phyloP scores from a whole-genome alignment of 1,139 yeast species.

The Diutina rugosa region DNA sequence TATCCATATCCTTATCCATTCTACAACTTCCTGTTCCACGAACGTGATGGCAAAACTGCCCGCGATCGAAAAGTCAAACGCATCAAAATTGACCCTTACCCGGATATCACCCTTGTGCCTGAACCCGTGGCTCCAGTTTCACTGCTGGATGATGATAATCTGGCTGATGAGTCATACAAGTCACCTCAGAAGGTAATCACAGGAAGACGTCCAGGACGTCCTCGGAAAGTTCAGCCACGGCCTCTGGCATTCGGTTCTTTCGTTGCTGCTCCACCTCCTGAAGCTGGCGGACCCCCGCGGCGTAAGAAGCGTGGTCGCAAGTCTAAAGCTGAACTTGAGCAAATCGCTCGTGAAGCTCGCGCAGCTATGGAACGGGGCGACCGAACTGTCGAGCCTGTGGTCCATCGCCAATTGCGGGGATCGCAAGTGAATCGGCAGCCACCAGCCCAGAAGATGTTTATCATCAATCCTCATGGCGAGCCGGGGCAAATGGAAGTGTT shows the following conservation, averaged over 20 bases:
- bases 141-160: neutral
- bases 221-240: neutral
- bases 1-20: constrained; percentile 37
- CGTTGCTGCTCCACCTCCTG: neutral
- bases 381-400: constrained; percentile 5
- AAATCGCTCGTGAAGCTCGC: neutral
- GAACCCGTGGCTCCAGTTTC: neutral
- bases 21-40: constrained; percentile 32
- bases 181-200: neutral
- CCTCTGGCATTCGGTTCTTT: neutral
- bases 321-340: constrained; percentile 1
- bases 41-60: constrained; percentile 17
- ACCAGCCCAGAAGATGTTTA: neutral
- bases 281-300: neutral
- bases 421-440: neutral
- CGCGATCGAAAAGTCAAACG: constrained; percentile 13
- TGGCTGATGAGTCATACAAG: neutral
- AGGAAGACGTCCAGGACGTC: neutral
- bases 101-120: constrained; percentile 14
- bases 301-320: constrained; percentile 1
- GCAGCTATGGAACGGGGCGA: constrained; percentile 8
- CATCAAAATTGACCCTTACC: constrained; percentile 21
- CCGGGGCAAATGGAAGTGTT: neutral
- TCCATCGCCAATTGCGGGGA: neutral
- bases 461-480: neutral